Evolutionary conservation across 306 rosid species (phyloP).

Genomic region (Quercus dentata): DNA sequence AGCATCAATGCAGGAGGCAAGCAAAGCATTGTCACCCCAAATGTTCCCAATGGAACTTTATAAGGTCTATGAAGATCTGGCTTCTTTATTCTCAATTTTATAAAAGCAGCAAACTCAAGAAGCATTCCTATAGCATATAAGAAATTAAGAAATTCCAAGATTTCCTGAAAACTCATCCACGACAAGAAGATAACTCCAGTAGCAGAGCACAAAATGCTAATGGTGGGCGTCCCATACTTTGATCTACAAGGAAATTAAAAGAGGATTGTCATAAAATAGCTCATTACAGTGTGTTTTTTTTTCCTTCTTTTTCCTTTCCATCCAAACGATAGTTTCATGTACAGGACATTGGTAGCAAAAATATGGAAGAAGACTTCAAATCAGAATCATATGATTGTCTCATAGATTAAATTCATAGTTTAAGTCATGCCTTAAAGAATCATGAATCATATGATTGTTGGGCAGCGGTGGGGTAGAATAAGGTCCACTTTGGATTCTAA

Average conservation of each 20-base stretch:
- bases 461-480: background rate
- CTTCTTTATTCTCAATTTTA: conserved; percentile 58
- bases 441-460: background rate
- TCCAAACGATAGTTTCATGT: background rate
- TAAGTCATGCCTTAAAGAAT: background rate
- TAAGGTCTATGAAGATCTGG: conserved; percentile 83
- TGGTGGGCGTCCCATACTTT: conserved; percentile 78
- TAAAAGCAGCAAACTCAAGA: conserved; percentile 80
- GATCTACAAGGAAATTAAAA: conserved; percentile 42
- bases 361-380: background rate
- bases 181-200: conserved; percentile 83
- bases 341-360: background rate
- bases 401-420: background rate
- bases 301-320: background rate
- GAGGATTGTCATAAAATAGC: conserved; percentile 21
- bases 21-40: conserved; percentile 69
- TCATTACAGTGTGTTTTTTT: background rate
- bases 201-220: conserved; percentile 81
- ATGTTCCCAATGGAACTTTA: conserved; percentile 68
- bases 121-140: conserved; percentile 87
- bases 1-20: conserved; percentile 72
- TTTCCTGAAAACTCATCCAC: conserved; percentile 94
- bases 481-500: background rate
- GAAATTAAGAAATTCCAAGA: conserved; percentile 83
- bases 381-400: background rate